Base-by-base conservation (phyloP, 805 yeast species). In the Candida namnaoensis region DNA sequence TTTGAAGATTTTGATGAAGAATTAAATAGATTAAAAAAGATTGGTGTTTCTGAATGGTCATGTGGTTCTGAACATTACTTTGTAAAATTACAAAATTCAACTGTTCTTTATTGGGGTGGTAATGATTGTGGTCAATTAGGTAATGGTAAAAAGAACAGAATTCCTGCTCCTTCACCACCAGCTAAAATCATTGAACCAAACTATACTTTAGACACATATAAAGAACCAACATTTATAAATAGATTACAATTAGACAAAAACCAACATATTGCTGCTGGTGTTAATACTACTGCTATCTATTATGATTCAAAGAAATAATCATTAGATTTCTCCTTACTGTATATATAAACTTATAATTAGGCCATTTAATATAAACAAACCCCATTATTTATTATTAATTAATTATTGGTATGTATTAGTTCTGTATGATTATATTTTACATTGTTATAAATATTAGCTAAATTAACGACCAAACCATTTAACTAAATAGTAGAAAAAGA, bases 91-190 rank as follows among this genome's bases (percentile, higher is more conserved):
- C 60, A 68, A 35, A 82, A 82, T 46, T 72, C 72, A 19, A 88
- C 82, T 53, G 82, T 88, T 19, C 57, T 82, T 34, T 73, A 66
- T 5, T 88, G 95, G 88, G 99, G 99, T 24, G 82, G 78, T 36
- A 91, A 90, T 60, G 83, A 79, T 53, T 67, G 49, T 50, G 95
- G 91, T 24, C 96, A 91, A 62, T 69, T 86, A 36, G 96, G 95
- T 11, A 86, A 80, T 53, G 95, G 96, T 27, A 83, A 82, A 53
- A 68, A 72, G 35, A 72, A 73, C 44, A 82, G 82, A 55, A 58
- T 70, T 15, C 66, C 79, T 27, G 65, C 64, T 45, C 91, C 93
- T 1, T 41, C 59, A 1, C 56, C 63, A 8, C 56, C 80, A 28
- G 87, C 88, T 6, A 64, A 69, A 15, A 55, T 82, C 15, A 49